These are phyloP conservation scores for Dactylis glomerata DNA, from an alignment of 176 grass and related monocot genomes.

Conservation along the genomic window DNA sequence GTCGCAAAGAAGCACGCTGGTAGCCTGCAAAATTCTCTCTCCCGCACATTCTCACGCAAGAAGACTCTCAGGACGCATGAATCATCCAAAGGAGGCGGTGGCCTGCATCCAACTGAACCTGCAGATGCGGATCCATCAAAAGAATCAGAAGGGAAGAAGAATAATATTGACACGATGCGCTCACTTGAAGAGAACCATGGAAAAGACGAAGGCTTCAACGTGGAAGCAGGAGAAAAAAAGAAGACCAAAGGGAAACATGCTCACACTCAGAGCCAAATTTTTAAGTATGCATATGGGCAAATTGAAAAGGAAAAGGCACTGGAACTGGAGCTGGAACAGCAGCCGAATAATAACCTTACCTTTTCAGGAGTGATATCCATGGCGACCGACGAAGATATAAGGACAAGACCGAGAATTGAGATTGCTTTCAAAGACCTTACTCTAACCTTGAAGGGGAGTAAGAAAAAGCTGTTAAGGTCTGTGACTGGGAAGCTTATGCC, in stretches of 20 bases:
- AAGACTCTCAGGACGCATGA: slow-evolving; percentile 43
- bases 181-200: slow-evolving; percentile 65
- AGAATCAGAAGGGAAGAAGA: slow-evolving; percentile 25
- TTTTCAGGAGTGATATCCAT: slow-evolving; percentile 89
- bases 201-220: slow-evolving; percentile 55
- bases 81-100: slow-evolving; percentile 23
- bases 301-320: slow-evolving; percentile 92
- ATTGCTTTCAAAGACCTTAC: slow-evolving; percentile 85
- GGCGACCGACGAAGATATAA: slow-evolving; percentile 69
- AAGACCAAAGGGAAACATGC: slow-evolving; percentile 67
- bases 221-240: slow-evolving; percentile 69
- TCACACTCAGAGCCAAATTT: slow-evolving; percentile 86
- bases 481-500: slow-evolving; percentile 85
- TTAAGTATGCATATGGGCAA: slow-evolving; percentile 90
- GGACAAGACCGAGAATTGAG: slow-evolving; percentile 63
- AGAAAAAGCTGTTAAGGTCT: slow-evolving; percentile 70
- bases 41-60: slow-evolving; percentile 84
- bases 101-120: slow-evolving; percentile 12
- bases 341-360: slow-evolving; percentile 63
- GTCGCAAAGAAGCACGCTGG: slow-evolving; percentile 73
- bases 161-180: slow-evolving; percentile 58
- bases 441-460: slow-evolving; percentile 82
- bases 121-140: slow-evolving; percentile 14
- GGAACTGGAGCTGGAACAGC: slow-evolving; percentile 31
- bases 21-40: slow-evolving; percentile 55